A percentile compares a stretch with the other conserved stretches of the same genome.
Conservation (phyloP, 139 green algal species). For the Micractinium sp. region DNA sequence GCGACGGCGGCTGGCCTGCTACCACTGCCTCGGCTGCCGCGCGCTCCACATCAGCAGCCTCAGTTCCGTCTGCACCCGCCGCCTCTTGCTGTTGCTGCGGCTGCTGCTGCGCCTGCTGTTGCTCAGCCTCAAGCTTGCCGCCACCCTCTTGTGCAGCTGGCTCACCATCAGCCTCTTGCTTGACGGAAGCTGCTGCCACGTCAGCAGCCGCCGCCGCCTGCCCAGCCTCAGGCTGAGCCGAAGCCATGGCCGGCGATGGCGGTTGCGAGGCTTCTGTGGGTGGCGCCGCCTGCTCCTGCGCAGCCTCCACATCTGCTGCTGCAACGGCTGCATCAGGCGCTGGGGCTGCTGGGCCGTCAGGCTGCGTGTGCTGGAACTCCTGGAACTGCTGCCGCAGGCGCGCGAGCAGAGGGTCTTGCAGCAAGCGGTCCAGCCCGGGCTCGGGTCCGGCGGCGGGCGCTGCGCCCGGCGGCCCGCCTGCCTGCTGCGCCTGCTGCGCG, state of each 20-base stretch:
- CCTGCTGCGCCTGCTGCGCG: background rate
- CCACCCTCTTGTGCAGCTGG: too few relatives aligned
- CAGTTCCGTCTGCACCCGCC: background rate
- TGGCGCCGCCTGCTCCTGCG: background rate
- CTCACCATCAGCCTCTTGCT: too few relatives aligned
- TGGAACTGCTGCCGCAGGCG: constrained; percentile 22
- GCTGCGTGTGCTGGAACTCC: background rate
- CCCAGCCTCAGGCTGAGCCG: background rate
- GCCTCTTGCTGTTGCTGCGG: background rate
- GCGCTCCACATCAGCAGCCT: background rate
- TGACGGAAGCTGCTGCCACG: too few relatives aligned
- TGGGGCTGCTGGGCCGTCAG: background rate
- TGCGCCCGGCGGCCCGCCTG: background rate
- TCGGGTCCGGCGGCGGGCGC: background rate
- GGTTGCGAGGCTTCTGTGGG: background rate
- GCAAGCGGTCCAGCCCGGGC: background rate
- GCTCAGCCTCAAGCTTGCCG: background rate
- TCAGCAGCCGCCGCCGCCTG: background rate
- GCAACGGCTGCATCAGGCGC: background rate
- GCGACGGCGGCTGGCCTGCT: background rate
- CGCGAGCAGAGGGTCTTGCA: constrained; percentile 9
- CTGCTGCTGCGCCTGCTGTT: background rate
- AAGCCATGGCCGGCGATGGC: background rate
- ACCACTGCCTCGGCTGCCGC: background rate
- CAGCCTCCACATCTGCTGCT: background rate